Base-by-base conservation (phyloP, 2,329 filamentous ascomycete genomes). In the Claviceps lovelessii region DNA sequence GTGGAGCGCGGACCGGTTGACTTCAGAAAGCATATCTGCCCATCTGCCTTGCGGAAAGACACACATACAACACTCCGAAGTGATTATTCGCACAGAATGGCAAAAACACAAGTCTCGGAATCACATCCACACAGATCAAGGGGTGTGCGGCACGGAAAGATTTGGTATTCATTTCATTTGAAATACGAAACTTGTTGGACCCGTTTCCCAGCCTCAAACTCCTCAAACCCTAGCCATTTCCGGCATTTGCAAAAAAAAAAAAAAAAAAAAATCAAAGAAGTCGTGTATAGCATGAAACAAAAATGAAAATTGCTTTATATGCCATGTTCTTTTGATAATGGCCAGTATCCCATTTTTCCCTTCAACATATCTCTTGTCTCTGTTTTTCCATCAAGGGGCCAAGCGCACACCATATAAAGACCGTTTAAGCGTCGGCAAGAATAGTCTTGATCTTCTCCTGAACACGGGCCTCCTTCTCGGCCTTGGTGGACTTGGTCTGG, bases 381-480 rank as follows among this genome's bases (percentile, higher is more conserved):
- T 45, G 9, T 8, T 23, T 28, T 28, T 28, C 19, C 42, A 4
- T 23, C 7, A 45, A 28, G 19, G 8, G 10, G 8, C 13, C 42
- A 45, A 63, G 62, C 59, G 33, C 29, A 48, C 9, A n/a, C 8
- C 13, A 23, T 23, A 29, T 17, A 31, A 13, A 17, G 1, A 4
- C 5, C 11, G 23, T 62, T 67, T 70, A 70, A 60, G 72, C 67
- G 62, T 78, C 73, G 58, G 73, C 75, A 66, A 79, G 80, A 68
- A 95, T 79, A 76, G 86, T 80, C 71, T 86, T 83, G 78, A 98
- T 98, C 82, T 87, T 94, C 72, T 84, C 82, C 84, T 94, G 82
- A 74, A 98, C 82, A 64, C 84, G 81, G 74, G 84, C 79, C 72
- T 85, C 76, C 78, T 84, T 89, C 87, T 97, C 77, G 55, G 80